phyloP scores from a whole-genome alignment of 768 basidiomycete genomes.

The Pleurotus giganteus region DNA sequence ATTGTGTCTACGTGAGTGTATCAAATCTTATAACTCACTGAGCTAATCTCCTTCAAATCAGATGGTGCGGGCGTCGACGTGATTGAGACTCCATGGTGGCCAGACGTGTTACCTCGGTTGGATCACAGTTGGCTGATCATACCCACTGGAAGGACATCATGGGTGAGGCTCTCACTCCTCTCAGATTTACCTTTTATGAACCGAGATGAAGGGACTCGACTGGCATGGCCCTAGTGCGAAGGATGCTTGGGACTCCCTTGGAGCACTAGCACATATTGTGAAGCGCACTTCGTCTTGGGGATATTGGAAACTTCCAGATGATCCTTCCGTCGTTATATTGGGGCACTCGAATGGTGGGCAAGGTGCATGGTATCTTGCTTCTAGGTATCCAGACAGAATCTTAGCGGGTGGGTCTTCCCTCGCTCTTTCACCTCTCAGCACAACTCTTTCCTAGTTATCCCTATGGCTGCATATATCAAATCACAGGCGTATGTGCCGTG shows the following conservation, averaged over 20 bases:
- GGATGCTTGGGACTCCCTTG: conserved; percentile 66
- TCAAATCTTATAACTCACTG: background rate
- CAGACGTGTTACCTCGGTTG: conserved; percentile 57
- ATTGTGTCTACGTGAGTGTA: conserved; percentile 59
- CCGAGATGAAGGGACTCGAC: conserved; percentile 66
- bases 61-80: conserved; percentile 90
- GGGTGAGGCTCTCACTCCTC: conserved; percentile 46
- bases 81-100: conserved; percentile 53
- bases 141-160: conserved; percentile 82
- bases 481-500: conserved; percentile 84
- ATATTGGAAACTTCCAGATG: conserved; percentile 33
- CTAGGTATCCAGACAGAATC: conserved; percentile 75
- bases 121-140: conserved; percentile 69
- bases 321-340: conserved; percentile 58
- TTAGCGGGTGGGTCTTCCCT: conserved; percentile 45
- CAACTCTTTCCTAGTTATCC: conserved; percentile 45
- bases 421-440: background rate
- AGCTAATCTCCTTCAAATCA: conserved; percentile 22
- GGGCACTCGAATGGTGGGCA: conserved; percentile 96
- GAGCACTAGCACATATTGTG: conserved; percentile 52
- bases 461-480: conserved; percentile 83
- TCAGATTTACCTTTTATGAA: background rate
- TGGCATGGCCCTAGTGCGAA: conserved; percentile 85
- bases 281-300: conserved; percentile 33
- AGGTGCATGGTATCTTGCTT: conserved; percentile 79